Base-by-base conservation (phyloP, 768 basidiomycete genomes). In the Leccinum broughii region DNA sequence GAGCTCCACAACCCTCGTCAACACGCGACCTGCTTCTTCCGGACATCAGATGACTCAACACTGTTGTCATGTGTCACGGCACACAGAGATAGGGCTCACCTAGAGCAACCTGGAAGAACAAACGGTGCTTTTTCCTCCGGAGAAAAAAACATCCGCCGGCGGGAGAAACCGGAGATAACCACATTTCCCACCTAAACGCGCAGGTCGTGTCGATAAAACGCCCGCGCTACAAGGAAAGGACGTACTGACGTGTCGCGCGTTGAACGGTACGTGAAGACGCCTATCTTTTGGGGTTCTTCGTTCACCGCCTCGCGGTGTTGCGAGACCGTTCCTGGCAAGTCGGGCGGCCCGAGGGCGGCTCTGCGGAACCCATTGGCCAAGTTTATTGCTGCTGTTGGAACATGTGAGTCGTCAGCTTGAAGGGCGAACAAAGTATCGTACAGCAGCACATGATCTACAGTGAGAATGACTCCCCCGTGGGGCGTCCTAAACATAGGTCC, bases 41-140 rank as follows among this genome's bases (percentile, higher is more conserved):
- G n/a, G 22, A 32, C 56, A 59, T 67, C 67, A 64, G 60, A 62
- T 67, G 61, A 69, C 55, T 41, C 22, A 59, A 20, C 55, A 24
- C 55, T 51, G 26, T 34, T 34, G 26, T 56, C 53, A 58, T 39
- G 51, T 53, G 66, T 56, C 34, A 59, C 54, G 61, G 51, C 22
- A 28, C 34, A 41, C 53, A 50, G 51, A 62, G 51, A 57, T 61
- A 54, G 48, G 4, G 15, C 24, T 55, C 11, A 8, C 32, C 52
- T 55, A 17, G 35, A 46, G 51, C 3, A 39, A 55, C 48, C 17
- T 35, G 6, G 51, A 57, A 59, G 57, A 61, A 41, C 15, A 1
- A 32, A 28, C 53, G n/a, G 44, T 46, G 44, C 44, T 46, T 11
- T 39, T 53, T 0, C 11, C 48, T 54, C 52, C 55, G 56, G 62